Evolutionary conservation across 2,329 filamentous ascomycete species (phyloP).

Genomic region (Penicillium sp.): DNA sequence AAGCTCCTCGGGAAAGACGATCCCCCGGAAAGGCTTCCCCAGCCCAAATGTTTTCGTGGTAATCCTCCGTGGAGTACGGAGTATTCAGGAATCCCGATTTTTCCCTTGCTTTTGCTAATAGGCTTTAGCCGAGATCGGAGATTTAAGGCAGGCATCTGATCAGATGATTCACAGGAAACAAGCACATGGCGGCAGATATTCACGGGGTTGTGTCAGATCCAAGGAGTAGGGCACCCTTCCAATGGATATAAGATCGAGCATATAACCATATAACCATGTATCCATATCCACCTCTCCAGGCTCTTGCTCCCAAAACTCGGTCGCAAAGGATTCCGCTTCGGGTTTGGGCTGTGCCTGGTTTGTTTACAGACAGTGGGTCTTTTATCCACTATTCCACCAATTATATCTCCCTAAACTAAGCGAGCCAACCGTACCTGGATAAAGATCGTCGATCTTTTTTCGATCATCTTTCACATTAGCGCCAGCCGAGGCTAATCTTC

Average conservation of each 20-base stretch:
- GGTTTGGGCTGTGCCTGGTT: background rate
- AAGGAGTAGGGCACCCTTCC: background rate
- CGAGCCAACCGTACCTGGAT: conserved; percentile 1
- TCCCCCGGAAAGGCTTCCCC: conserved; percentile 4
- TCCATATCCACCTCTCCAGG: background rate
- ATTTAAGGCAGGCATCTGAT: background rate
- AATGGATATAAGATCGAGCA: background rate
- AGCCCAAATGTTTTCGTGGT: background rate
- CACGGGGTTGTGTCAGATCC: background rate
- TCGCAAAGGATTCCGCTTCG: conserved; percentile 1
- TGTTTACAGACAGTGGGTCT: background rate
- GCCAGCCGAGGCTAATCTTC: conserved; percentile 8
- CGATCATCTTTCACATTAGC: conserved; percentile 7
- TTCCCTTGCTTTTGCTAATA: background rate
- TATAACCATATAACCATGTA: conserved; percentile 3
- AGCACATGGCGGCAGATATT: background rate
- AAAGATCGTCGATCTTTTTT: conserved; percentile 3
- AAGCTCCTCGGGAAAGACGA: conserved; percentile 1
- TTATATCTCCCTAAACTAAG: background rate
- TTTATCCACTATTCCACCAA: background rate
- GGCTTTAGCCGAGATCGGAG: background rate
- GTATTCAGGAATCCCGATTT: background rate
- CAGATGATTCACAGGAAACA: background rate
- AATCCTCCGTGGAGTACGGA: background rate
- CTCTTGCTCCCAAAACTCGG: background rate